Conservation (phyloP, 148 eudicot genomes). For the Fagopyrum tataricum region DNA sequence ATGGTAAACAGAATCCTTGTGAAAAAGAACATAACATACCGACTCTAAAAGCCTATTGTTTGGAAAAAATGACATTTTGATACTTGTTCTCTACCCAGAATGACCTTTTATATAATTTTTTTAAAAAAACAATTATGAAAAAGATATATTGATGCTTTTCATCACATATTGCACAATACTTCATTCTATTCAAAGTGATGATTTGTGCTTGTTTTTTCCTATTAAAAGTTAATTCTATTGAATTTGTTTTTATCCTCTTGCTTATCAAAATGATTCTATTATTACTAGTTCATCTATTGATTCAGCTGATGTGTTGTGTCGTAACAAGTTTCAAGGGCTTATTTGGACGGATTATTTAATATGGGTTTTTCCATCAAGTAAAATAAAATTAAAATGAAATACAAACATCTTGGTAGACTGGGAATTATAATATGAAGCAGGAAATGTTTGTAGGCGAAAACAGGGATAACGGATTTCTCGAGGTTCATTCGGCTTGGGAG, state of each 20-base stretch:
- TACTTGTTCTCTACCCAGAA: neutral
- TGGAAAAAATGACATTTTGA: neutral
- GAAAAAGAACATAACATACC: conserved; percentile 16
- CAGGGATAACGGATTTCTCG: conserved; percentile 4
- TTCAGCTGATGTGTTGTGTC: neutral
- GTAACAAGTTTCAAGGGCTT: neutral
- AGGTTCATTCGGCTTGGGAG: neutral
- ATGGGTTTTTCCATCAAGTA: neutral
- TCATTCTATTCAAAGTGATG: neutral
- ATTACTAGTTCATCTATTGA: neutral
- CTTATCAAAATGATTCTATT: neutral
- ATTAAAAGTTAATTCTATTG: neutral
- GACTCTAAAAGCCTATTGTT: neutral
- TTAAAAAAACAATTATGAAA: neutral
- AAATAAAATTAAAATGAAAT: neutral
- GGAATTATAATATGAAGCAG: neutral
- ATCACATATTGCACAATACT: neutral
- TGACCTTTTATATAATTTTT: neutral
- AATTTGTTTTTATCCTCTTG: neutral
- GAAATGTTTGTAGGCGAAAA: neutral
- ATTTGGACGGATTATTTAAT: neutral
- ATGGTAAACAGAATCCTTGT: conserved; percentile 12
- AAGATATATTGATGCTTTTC: neutral
- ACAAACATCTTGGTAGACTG: neutral
- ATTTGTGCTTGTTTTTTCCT: neutral